Percentiles rank a stretch among this genome's conserved stretches.
phyloP scores from a whole-genome alignment of 306 rosid genomes.

The Malus domestica region ASM211411v1 NC_041803.1:50675001-50675500 shows the following conservation, averaged over 20 bases:
- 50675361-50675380: conserved; percentile 90
- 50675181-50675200: conserved; percentile 65
- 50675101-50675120: conserved; percentile 79
- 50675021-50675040: conserved; percentile 62
- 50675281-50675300: conserved; percentile 67
- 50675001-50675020: conserved; percentile 40
- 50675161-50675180: conserved; percentile 53
- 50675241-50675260: conserved; percentile 95
- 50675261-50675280: conserved; percentile 95
- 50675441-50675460: neutral
- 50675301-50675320: conserved; percentile 68
- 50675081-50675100: conserved; percentile 65
- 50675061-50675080: conserved; percentile 63
- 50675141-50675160: conserved; percentile 51
- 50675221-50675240: conserved; percentile 70
- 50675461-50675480: neutral
- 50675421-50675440: neutral
- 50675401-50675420: neutral
- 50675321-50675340: conserved; percentile 83
- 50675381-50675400: neutral
- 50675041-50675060: conserved; percentile 78
- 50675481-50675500: neutral
- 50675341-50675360: conserved; percentile 80
- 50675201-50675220: conserved; percentile 70
- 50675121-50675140: conserved; percentile 95